Evolutionary conservation across 2,329 filamentous ascomycete genomes (phyloP).

Genomic region (Coniochaeta sp.): DNA sequence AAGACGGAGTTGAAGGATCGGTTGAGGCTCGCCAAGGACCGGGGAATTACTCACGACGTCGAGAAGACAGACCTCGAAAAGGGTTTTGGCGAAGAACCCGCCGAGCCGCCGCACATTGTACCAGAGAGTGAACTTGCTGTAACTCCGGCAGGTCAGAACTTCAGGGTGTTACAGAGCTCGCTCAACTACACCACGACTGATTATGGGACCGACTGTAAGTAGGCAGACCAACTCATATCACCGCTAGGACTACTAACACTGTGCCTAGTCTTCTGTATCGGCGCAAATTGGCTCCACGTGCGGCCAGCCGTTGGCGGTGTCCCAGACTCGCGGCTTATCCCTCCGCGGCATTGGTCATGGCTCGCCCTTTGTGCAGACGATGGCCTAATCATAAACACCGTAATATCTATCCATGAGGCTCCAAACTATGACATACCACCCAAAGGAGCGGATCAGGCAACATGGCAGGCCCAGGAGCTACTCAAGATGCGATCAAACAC

Average conservation of each 20-base stretch:
- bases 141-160: slow-evolving; percentile 18
- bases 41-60: not conserved
- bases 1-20: not conserved
- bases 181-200: slow-evolving; percentile 72
- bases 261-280: slow-evolving; percentile 55
- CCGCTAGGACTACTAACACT: slow-evolving; percentile 11
- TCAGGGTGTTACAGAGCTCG: slow-evolving; percentile 57
- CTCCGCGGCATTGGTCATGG: slow-evolving; percentile 58
- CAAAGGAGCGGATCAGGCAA: slow-evolving; percentile 14
- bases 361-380: slow-evolving; percentile 60
- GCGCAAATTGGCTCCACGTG: slow-evolving; percentile 58
- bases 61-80: slow-evolving; percentile 3
- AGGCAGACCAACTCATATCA: not conserved
- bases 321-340: slow-evolving; percentile 20
- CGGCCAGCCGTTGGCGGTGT: slow-evolving; percentile 16
- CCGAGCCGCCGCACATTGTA: slow-evolving; percentile 1
- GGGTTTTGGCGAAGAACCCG: not conserved
- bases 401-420: slow-evolving; percentile 62
- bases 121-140: not conserved
- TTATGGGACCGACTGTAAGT: slow-evolving; percentile 55
- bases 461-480: slow-evolving; percentile 17
- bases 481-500: slow-evolving; percentile 29
- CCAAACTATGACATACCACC: slow-evolving; percentile 25
- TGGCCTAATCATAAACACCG: slow-evolving; percentile 44
- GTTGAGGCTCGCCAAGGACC: not conserved